phyloP scores from a whole-genome alignment of 192 early-diverging fungal species.

The Oehlia diaphana region DNA sequence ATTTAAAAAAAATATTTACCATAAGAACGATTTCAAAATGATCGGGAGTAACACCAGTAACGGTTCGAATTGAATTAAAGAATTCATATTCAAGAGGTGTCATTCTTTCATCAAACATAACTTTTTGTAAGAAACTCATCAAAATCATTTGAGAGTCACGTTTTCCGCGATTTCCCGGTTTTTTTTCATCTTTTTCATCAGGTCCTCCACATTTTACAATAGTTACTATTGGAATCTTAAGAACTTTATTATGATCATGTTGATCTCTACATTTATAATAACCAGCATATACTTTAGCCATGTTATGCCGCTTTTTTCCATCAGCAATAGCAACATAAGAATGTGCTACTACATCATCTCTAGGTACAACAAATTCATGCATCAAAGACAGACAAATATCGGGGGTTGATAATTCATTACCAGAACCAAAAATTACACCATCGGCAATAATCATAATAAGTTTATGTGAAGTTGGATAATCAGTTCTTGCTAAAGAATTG shows the following conservation, averaged over 20 bases:
- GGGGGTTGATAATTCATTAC: constrained; percentile 75
- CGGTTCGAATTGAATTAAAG: constrained; percentile 74
- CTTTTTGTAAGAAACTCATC: constrained; percentile 93
- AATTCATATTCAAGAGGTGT: constrained; percentile 80
- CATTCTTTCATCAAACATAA: constrained; percentile 87
- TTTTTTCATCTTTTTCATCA: constrained; percentile 57
- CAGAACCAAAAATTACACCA: constrained; percentile 76
- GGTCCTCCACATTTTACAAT: constrained; percentile 74
- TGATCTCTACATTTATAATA: constrained; percentile 74
- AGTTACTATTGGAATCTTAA: constrained; percentile 70
- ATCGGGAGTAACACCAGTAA: constrained; percentile 71
- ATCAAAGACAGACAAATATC: constrained; percentile 81
- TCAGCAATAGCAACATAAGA: constrained; percentile 91
- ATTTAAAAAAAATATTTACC: constrained; percentile 33
- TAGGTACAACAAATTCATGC: constrained; percentile 62
- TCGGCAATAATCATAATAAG: constrained; percentile 77
- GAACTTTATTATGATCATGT: constrained; percentile 41
- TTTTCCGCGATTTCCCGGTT: constrained; percentile 91
- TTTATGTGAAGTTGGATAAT: constrained; percentile 80
- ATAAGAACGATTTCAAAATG: constrained; percentile 78
- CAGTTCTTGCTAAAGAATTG: constrained; percentile 76
- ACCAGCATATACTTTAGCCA: constrained; percentile 90
- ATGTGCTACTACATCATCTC: constrained; percentile 65
- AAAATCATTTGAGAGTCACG: constrained; percentile 95
- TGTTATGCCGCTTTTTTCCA: constrained; percentile 90